These are phyloP conservation scores for Kodamaea ohmeri DNA, from an alignment of 1,139 yeast genomes.

Conservation along the genomic window DNA sequence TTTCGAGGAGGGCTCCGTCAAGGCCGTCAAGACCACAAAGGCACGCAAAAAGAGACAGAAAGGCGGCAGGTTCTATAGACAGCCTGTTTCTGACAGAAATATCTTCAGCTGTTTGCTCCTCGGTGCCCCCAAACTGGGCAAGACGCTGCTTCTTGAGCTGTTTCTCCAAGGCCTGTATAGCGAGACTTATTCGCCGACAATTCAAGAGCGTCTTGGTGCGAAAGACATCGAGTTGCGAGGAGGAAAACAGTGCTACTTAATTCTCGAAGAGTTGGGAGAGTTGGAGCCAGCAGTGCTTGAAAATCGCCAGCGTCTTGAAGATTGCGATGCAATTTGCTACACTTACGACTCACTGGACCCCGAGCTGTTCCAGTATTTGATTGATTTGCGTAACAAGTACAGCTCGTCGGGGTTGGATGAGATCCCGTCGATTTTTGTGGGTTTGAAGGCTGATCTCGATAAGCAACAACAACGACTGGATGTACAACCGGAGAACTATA, in stretches of 20 bases:
- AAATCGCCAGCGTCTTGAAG: constrained; percentile 66
- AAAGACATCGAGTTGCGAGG: constrained; percentile 94
- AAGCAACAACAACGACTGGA: constrained; percentile 89
- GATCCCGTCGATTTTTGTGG: constrained; percentile 84
- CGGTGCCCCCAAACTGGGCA: constrained; percentile 86
- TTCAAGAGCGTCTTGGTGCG: constrained; percentile 76
- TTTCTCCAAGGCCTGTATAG: constrained; percentile 67
- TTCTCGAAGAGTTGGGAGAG: constrained; percentile 87
- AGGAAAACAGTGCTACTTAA: constrained; percentile 91
- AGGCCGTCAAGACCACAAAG: constrained; percentile 79
- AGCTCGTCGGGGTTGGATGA: constrained; percentile 51
- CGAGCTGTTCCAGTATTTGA: constrained; percentile 81
- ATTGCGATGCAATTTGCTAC: constrained; percentile 87
- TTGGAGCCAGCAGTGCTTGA: constrained; percentile 78
- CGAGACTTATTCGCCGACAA: constrained; percentile 76
- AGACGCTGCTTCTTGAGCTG: constrained; percentile 75
- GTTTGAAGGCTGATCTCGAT: constrained; percentile 90
- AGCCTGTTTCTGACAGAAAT: constrained; percentile 74
- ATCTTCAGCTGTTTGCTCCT: constrained; percentile 86
- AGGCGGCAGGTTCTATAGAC: constrained; percentile 65
- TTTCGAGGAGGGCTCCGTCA: constrained; percentile 56
- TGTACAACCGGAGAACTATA: constrained; percentile 83
- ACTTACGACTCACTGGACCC: constrained; percentile 95
- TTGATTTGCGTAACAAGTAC: constrained; percentile 60
- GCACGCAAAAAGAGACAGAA: constrained; percentile 66